Evolutionary conservation across 2,329 filamentous ascomycete species (phyloP).

Genomic region (Colletotrichum viniferum): DNA sequence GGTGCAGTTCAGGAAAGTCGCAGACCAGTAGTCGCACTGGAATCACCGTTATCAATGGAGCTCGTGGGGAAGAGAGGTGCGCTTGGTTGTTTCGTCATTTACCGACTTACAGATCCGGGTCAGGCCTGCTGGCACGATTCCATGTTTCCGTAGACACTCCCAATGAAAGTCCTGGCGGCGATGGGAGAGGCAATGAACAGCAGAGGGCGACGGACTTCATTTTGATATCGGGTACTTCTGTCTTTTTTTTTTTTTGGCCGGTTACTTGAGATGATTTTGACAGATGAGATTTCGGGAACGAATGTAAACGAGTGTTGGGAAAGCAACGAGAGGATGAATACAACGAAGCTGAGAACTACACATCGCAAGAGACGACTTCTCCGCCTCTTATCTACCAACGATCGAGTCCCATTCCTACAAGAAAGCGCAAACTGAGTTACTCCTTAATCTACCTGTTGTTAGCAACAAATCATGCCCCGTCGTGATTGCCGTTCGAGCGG

Average conservation of each 20-base stretch:
- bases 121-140: background rate
- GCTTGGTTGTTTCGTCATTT: too few species aligned
- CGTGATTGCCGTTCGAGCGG: background rate
- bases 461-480: background rate
- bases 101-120: background rate
- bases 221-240: too few species aligned
- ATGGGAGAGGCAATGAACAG: background rate
- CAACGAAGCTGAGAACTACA: fast-evolving
- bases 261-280: too few species aligned
- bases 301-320: background rate
- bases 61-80: too few species aligned
- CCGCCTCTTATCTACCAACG: background rate
- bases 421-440: fast-evolving
- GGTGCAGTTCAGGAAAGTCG: too few species aligned
- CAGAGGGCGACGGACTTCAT: background rate
- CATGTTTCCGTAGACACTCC: background rate
- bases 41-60: too few species aligned
- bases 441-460: background rate
- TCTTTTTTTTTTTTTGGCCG: too few species aligned
- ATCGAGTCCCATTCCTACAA: background rate
- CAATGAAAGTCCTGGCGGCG: background rate
- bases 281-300: background rate
- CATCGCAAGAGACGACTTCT: background rate
- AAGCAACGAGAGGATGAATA: fast-evolving
- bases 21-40: too few species aligned